These are phyloP conservation scores for Phanerodontia chrysosporium DNA, from an alignment of 768 basidiomycete genomes.

Conservation along the genomic window DNA sequence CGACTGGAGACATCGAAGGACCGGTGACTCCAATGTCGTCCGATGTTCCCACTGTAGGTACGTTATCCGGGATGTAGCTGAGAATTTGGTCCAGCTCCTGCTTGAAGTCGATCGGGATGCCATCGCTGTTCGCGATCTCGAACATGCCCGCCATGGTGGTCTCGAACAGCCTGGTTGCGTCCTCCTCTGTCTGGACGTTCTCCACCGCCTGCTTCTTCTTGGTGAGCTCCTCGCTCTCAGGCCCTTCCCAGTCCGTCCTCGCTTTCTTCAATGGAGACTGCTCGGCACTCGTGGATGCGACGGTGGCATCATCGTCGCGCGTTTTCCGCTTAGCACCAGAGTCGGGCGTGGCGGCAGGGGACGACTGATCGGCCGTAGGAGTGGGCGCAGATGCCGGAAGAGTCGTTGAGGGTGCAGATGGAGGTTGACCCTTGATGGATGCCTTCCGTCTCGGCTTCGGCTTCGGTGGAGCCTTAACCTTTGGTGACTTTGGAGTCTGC, in stretches of 20 bases:
- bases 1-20: conserved; percentile 15
- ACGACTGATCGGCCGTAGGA: conserved; percentile 25
- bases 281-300: conserved; percentile 31
- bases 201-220: conserved; percentile 37
- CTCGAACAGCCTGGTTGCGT: conserved; percentile 58
- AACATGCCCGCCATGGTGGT: conserved; percentile 62
- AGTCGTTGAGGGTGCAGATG: conserved; percentile 27
- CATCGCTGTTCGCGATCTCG: conserved; percentile 39
- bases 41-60: not conserved
- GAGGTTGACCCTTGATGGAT: conserved; percentile 8
- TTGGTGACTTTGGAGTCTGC: conserved; percentile 68
- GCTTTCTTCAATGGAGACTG: conserved; percentile 64
- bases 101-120: conserved; percentile 46
- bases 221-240: conserved; percentile 45
- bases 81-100: conserved; percentile 53
- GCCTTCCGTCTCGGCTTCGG: conserved; percentile 31
- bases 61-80: not conserved
- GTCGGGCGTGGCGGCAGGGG: conserved; percentile 25
- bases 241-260: conserved; percentile 70
- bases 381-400: conserved; percentile 31
- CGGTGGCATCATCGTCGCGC: conserved; percentile 43
- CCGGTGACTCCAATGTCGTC: not conserved
- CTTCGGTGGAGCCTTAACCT: conserved; percentile 47
- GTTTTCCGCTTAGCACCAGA: conserved; percentile 42
- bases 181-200: conserved; percentile 61